Base-by-base conservation (phyloP, 305 asterid species). In the Fraxinus nigra region DNA sequence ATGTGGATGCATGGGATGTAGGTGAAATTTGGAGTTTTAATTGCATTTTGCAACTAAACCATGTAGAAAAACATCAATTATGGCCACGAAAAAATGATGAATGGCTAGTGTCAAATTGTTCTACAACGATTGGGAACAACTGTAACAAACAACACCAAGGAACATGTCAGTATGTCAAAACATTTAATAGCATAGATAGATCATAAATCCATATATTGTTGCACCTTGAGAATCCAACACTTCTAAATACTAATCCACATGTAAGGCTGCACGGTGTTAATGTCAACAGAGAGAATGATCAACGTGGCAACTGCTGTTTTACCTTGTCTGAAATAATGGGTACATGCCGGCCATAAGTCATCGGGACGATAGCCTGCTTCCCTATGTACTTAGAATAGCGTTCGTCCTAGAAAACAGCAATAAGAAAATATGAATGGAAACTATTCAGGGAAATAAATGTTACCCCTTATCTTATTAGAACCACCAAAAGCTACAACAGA, bases 291-390 rank as follows among this genome's bases (percentile, higher is more conserved):
- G 77, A 82, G 80, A 40, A 34, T 65, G 4, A 11, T 33, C 78
- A 82, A 78, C 79, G 77, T 24, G 75, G 76, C 73, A 85, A 73
- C 77, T 79, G 51, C 38, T 9, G 24, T 81, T 86, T 83, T 86
- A 94, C 98, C 98, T 91, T 94, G 86, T 96, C 99, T 65, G 97
- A 86, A 63, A 96, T 91, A 72, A 96, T 96, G 24, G 99, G 99
- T 75, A 96, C 98, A 86, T 91, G 98, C 82, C 98, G 94, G 78
- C 99, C 99, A 91, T 84, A 93, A 80, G 98, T 94, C 97, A 92
- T 84, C n/a, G 99, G 99, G 79, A 94, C 98, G 87, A 96, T 96
- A 81, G 98, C 98, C 91, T 75, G 86, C 92, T 86, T 90, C 74
- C 99, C 99, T 24, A 96, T 85, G 84, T 92, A 94, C 89, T 94